Percentiles rank a stretch among this genome's conserved stretches.
Conservation (phyloP, 164 flowering plant genomes). For the Kingdonia uniflora region DNA sequence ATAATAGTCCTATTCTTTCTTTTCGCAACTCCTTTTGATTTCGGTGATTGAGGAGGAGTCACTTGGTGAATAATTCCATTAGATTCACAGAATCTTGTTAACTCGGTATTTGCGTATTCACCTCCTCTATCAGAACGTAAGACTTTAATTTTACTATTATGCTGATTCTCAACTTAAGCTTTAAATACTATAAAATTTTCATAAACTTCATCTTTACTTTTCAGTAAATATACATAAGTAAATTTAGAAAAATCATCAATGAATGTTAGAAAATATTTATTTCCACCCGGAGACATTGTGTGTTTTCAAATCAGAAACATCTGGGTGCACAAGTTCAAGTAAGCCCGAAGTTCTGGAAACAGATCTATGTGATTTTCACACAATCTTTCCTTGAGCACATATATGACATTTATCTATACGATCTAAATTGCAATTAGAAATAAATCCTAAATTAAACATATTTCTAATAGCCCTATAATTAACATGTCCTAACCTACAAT, state of each 20-base stretch:
- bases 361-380: too few relatives aligned
- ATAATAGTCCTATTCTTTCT: background rate
- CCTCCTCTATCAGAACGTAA: background rate
- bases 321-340: too few relatives aligned
- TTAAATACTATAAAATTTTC: background rate
- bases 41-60: background rate
- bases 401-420: too few relatives aligned
- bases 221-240: constrained; percentile 1
- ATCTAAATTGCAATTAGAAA: too few relatives aligned
- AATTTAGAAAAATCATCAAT: background rate
- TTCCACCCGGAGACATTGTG: background rate
- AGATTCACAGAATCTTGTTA: background rate
- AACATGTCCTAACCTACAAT: too few relatives aligned
- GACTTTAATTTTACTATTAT: background rate
- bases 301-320: background rate
- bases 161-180: background rate
- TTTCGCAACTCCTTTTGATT: background rate
- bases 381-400: too few relatives aligned
- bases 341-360: too few relatives aligned
- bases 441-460: too few relatives aligned
- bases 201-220: background rate
- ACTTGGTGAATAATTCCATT: background rate
- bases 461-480: too few relatives aligned
- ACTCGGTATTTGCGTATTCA: background rate
- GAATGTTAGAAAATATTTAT: background rate